These are phyloP conservation scores for Lasiosphaeria miniovina DNA, from an alignment of 495 filamentous ascomycete genomes.

Conservation along the genomic window DNA sequence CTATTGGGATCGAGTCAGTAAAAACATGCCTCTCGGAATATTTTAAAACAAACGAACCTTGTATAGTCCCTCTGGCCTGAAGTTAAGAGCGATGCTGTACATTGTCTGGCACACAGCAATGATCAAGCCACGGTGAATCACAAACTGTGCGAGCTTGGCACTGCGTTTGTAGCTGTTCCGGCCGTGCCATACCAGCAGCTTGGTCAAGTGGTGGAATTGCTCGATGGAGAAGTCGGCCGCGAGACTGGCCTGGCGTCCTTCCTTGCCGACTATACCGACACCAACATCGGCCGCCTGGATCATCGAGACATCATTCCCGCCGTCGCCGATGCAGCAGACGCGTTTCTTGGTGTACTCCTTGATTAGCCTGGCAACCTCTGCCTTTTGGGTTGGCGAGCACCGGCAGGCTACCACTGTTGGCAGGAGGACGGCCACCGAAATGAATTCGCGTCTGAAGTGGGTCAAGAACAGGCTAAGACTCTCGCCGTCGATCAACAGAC, in stretches of 20 bases:
- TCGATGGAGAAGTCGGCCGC: slow-evolving; percentile 95
- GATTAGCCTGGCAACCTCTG: slow-evolving; percentile 87
- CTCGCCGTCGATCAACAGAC: slow-evolving; percentile 92
- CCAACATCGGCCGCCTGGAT: slow-evolving; percentile 98
- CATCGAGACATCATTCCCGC: slow-evolving; percentile 98
- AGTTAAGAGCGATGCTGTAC: slow-evolving; percentile 87
- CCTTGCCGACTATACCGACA: slow-evolving; percentile 96
- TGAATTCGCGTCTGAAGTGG: slow-evolving; percentile 79
- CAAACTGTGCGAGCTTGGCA: slow-evolving; percentile 95
- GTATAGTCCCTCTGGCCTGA: slow-evolving; percentile 92
- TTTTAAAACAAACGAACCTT: slow-evolving; percentile 42
- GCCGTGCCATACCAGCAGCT: slow-evolving; percentile 96
- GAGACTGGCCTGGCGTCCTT: slow-evolving; percentile 89
- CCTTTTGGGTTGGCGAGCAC: slow-evolving; percentile 96
- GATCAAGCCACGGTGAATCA: slow-evolving; percentile 95
- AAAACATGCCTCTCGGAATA: slow-evolving; percentile 14
- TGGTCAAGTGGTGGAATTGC: slow-evolving; percentile 94
- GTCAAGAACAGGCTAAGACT: slow-evolving; percentile 78
- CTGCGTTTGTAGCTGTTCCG: slow-evolving; percentile 94
- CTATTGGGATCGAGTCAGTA: slow-evolving; percentile 29
- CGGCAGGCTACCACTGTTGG: slow-evolving; percentile 95
- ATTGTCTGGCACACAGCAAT: slow-evolving; percentile 95
- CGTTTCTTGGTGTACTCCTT: slow-evolving; percentile 89
- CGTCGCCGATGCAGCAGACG: slow-evolving; percentile 94
- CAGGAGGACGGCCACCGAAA: slow-evolving; percentile 79